These are phyloP conservation scores for Oryza meyeriana DNA, from an alignment of 176 grass and related monocot species.

Conservation along the genomic window DNA sequence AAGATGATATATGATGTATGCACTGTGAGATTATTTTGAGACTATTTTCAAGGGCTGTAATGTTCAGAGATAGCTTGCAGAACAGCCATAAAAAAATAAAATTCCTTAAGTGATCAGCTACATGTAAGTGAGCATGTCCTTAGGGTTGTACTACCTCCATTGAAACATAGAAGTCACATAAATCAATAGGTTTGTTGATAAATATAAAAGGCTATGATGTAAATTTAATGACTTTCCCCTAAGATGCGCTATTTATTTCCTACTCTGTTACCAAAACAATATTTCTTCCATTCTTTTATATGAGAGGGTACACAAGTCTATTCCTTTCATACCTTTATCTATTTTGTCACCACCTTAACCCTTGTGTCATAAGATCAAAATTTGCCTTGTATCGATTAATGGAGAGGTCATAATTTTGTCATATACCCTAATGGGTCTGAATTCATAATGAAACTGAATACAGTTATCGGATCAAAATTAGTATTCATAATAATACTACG, in stretches of 20 bases:
- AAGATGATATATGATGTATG: neutral
- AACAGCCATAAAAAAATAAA: neutral
- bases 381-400: neutral
- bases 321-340: neutral
- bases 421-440: neutral
- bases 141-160: neutral
- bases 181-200: too few species aligned
- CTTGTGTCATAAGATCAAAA: neutral
- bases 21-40: neutral
- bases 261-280: neutral
- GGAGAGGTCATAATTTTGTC: neutral
- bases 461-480: too few species aligned
- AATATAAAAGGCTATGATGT: too few species aligned
- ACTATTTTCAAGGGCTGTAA: neutral
- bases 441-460: too few species aligned
- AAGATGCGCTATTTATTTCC: neutral
- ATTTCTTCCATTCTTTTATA: neutral
- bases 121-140: neutral
- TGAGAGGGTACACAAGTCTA: neutral
- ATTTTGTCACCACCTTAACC: neutral
- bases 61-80: neutral
- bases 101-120: neutral
- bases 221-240: neutral
- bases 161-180: too few species aligned
- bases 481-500: neutral